A percentile compares a stretch with the other conserved stretches of the same genome.
Conservation (phyloP, 306 rosid species). For the Urtica urens region DNA sequence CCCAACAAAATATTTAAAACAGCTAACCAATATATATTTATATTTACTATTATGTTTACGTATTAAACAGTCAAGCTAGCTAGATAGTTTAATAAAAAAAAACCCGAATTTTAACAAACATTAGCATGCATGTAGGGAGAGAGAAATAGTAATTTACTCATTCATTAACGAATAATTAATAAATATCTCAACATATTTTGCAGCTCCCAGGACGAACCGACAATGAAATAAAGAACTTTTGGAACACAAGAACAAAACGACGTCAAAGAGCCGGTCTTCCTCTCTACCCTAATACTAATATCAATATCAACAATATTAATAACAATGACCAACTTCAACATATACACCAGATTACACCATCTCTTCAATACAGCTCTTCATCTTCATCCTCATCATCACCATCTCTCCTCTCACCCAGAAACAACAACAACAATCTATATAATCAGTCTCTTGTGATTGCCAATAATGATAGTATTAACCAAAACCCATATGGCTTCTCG, state of each 20-base stretch:
- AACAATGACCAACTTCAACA: conserved; percentile 1
- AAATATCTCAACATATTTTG: conserved; percentile 2
- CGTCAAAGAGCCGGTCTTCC: conserved; percentile 68
- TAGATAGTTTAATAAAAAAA: no score
- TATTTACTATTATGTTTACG: no score
- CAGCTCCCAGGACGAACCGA: conserved; percentile 89
- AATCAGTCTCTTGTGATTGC: conserved; percentile 18
- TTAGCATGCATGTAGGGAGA: no score
- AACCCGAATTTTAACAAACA: background rate
- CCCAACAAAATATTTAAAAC: no score
- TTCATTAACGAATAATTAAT: background rate
- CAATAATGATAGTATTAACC: conserved; percentile 22
- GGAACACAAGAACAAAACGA: conserved; percentile 81
- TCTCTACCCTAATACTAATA: conserved; percentile 34
- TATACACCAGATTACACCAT: background rate
- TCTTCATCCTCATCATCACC: conserved; percentile 8
- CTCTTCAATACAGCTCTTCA: conserved; percentile 20
- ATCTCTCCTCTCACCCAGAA: background rate
- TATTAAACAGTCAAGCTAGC: no score
- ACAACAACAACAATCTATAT: conserved; percentile 19
- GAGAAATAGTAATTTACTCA: background rate
- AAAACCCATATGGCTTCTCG: background rate
- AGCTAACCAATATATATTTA: no score
- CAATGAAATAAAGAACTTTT: conserved; percentile 80
- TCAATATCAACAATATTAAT: conserved; percentile 10